These are phyloP conservation scores for Suillus discolor DNA, from an alignment of 768 basidiomycete genomes.

Conservation along the genomic window DNA sequence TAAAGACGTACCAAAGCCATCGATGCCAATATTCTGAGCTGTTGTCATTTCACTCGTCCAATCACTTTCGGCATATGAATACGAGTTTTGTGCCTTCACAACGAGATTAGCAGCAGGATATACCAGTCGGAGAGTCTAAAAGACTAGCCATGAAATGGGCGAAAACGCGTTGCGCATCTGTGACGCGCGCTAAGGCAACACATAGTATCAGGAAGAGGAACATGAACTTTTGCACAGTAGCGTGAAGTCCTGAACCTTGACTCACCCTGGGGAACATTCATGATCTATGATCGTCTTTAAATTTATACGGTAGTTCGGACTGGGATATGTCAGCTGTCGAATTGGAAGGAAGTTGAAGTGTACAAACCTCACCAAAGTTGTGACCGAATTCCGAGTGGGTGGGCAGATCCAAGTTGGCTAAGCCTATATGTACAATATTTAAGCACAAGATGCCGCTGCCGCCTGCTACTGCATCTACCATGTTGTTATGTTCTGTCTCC, in stretches of 20 bases:
- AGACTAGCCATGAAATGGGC: slow-evolving; percentile 15
- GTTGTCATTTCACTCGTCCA: slow-evolving; percentile 25
- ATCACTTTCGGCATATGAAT: slow-evolving; percentile 18
- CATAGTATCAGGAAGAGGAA: neutral
- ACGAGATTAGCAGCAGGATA: neutral
- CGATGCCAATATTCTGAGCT: slow-evolving; percentile 12
- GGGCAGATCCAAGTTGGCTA: neutral
- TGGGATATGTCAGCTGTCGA: neutral
- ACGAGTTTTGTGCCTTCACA: slow-evolving; percentile 26
- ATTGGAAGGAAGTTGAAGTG: neutral
- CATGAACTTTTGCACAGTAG: neutral
- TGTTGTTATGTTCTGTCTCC: too few species aligned
- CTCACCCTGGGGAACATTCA: neutral
- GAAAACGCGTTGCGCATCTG: slow-evolving; percentile 11
- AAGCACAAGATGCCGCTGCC: too few species aligned
- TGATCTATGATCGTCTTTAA: neutral
- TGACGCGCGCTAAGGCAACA: neutral
- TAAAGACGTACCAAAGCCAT: slow-evolving; percentile 24
- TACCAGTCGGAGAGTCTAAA: neutral
- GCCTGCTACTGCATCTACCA: too few species aligned
- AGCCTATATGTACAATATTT: too few species aligned
- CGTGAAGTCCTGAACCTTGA: neutral
- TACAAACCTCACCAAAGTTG: neutral
- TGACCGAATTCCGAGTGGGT: neutral
- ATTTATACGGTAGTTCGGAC: neutral